Base-by-base conservation (phyloP, 495 filamentous ascomycete species). In the Penicillium desertorum region DNA sequence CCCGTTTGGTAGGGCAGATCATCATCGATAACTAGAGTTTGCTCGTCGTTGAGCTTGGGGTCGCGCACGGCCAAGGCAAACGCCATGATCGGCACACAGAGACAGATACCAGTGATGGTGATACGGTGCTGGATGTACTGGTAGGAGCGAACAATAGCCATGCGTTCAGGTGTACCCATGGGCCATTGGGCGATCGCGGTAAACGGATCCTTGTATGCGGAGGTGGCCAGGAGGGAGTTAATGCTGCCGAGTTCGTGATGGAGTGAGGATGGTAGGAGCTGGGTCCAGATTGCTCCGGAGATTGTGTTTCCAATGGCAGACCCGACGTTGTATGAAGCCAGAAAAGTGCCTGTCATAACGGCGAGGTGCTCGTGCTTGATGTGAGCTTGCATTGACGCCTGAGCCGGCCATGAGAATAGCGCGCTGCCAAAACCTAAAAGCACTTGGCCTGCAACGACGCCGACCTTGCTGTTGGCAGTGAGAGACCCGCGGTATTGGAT, bases 241-340 rank as follows among this genome's bases (percentile, higher is more conserved):
- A 54, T 45, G 20, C 46, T 41, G 1, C 23, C 43, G 12, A 59
- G 42, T 20, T 54, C 54, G 1, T 12, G 22, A 2, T 22, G 32
- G 2, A 84, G 65, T 39, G 68, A 56, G 4, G 51, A 58, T 1
- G 76, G 76, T 27, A 84, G 67, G 4, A 73, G 65, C 51, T 77
- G 64, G 1, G 78, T 78, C 80, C 81, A 83, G 61, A 84, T 78
- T 34, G 77, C 79, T 9, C 76, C 77, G 1, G 79, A 76, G 42
- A 82, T 68, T 22, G 75, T 66, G 27, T 56, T 62, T 30, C 81
- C 81, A 27, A 83, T 71, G 0, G 77, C 79, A 44, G 77, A 76
- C 34, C 81, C 81, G 34, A 83, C 68, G 56, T 70, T 73, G 60
- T 74, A 72, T n/a, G 75, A 76, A 50, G 79, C 72, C 30, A 76